These are phyloP conservation scores for Hypholoma fasciculare DNA, from an alignment of 768 basidiomycete genomes.

Conservation along the genomic window DNA sequence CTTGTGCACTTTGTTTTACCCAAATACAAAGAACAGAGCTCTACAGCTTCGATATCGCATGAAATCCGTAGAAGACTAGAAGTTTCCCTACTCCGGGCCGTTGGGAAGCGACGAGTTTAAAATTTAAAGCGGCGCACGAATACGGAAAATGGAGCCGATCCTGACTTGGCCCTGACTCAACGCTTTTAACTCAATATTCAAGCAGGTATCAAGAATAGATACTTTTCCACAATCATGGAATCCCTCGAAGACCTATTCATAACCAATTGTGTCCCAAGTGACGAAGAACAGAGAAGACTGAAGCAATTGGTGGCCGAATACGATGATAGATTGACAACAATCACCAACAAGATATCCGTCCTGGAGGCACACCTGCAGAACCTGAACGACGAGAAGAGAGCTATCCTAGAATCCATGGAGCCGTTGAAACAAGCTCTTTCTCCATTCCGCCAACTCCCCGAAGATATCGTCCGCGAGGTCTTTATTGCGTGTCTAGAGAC, in stretches of 20 bases:
- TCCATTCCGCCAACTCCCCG: not conserved
- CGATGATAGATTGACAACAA: not conserved
- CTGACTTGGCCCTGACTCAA: too few relatives aligned
- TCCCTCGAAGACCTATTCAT: not conserved
- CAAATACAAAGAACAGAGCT: too few relatives aligned
- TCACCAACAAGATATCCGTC: not conserved
- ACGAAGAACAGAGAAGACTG: not conserved
- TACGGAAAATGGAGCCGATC: too few relatives aligned
- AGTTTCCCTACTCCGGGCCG: too few relatives aligned
- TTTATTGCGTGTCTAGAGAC: not conserved
- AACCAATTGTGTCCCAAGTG: not conserved
- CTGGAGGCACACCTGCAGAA: not conserved
- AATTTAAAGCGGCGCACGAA: too few relatives aligned
- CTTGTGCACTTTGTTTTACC: too few relatives aligned
- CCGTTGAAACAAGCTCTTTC: not conserved
- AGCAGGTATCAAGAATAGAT: too few relatives aligned
- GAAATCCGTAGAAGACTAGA: too few relatives aligned
- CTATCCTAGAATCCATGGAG: not conserved
- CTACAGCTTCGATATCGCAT: too few relatives aligned
- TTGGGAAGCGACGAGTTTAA: too few relatives aligned
- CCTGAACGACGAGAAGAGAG: not conserved
- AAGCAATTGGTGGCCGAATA: not conserved
- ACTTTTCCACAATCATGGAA: too few relatives aligned
- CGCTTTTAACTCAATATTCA: too few relatives aligned
- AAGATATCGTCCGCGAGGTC: not conserved